Evolutionary conservation across 2,329 filamentous ascomycete species (phyloP), one percentile per base, ranked within the genome.

Genomic region (Sphaceloma murrayae): DNA sequence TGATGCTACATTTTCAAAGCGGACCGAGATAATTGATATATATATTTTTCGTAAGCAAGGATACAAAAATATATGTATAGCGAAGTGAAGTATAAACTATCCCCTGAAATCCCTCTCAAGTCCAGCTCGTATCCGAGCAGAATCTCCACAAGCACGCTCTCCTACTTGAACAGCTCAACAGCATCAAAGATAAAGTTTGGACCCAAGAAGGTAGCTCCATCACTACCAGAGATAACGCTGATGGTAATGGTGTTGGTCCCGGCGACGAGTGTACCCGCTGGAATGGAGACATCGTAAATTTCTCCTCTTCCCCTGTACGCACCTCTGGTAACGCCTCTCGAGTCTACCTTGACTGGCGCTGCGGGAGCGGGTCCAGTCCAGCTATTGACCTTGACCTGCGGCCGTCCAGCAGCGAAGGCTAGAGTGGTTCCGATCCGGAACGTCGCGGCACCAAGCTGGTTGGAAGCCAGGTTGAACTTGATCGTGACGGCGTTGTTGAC

Each of bases 351-450:
- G 7, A 56, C 24, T 5, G 33, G 33, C 17, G 33, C 16, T 11
- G 16, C 33, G 1, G 74, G 75, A 0, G 65, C 63, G 0, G 66
- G 48, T 1, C 66, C 68, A 7, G 57, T 65, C 58, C 68, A 80
- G 27, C 62, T 64, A 53, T 81, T 80, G 38, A 81, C 66, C n/a
- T 59, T 67, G 8, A 69, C 70, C 30, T 68, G 65, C 1, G 78
- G 78, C 8, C 78, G 67, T 4, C 67, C 75, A 16, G 77, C 72
- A 0, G 72, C 70, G 50, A 79, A 81, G 1, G 73, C 67, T 16
- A 82, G 64, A 0, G 78, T 82, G 0, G 78, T 82, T 4, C 75
- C 77, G 47, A 82, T 73, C 32, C 77, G 70, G 18, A 82, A 68
- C 1, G 76, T 82, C 1, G 74, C 70, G 2, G 72, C 63, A 1